phyloP scores from a whole-genome alignment of 306 rosid species.

The Begonia fuchsioides region DNA sequence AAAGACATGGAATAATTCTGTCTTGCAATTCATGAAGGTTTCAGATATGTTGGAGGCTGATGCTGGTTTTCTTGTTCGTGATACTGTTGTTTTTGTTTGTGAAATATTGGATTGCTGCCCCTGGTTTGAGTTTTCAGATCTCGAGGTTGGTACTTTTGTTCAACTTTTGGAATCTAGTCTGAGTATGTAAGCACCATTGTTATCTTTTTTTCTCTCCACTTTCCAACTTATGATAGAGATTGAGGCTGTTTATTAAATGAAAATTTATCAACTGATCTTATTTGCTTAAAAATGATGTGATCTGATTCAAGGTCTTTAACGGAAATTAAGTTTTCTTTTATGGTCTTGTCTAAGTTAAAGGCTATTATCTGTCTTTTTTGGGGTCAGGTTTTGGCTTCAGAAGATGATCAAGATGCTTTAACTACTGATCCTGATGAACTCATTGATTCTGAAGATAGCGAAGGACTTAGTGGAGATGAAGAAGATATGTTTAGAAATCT shows the following conservation, averaged over 20 bases:
- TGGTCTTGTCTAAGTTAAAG: neutral
- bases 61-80: conserved; percentile 94
- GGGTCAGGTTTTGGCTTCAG: conserved; percentile 80
- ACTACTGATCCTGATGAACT: conserved; percentile 97
- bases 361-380: conserved; percentile 5
- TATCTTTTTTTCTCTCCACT: too few relatives aligned
- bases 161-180: conserved; percentile 1
- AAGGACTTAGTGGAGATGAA: conserved; percentile 94
- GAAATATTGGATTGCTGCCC: conserved; percentile 99
- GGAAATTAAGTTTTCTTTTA: too few relatives aligned
- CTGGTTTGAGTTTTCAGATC: conserved; percentile 98
- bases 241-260: too few relatives aligned
- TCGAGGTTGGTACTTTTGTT: conserved; percentile 55
- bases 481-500: conserved; percentile 93
- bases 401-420: conserved; percentile 94
- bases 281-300: too few relatives aligned
- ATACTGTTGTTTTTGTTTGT: conserved; percentile 90
- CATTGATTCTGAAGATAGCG: conserved; percentile 89
- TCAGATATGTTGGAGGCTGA: conserved; percentile 94
- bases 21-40: conserved; percentile 98
- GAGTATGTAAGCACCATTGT: too few relatives aligned
- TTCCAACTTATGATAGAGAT: too few relatives aligned
- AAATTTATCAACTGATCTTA: too few relatives aligned
- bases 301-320: too few relatives aligned
- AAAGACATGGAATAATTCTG: conserved; percentile 98